phyloP scores from a whole-genome alignment of 345 rosid species.

The Rhizophora mangle region DNA sequence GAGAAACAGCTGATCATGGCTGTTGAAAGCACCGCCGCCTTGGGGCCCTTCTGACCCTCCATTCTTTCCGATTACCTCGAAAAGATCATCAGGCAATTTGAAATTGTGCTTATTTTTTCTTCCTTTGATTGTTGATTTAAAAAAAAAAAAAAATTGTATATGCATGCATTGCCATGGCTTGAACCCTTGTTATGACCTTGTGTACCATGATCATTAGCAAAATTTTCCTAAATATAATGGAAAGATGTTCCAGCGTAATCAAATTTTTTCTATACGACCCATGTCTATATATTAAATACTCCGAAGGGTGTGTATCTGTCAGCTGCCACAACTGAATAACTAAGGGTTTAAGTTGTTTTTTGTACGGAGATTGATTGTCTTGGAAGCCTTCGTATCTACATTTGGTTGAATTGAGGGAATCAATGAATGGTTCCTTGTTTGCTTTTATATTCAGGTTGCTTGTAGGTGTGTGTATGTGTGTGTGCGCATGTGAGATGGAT shows the following conservation, averaged over 20 bases:
- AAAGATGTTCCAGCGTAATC: too few relatives aligned
- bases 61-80: conserved; percentile 79
- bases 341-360: too few relatives aligned
- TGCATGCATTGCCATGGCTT: too few relatives aligned
- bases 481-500: not conserved
- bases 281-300: too few relatives aligned
- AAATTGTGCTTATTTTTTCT: not conserved
- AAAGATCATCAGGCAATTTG: conserved; percentile 68
- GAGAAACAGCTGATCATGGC: conserved; percentile 83
- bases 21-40: conserved; percentile 85
- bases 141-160: not conserved
- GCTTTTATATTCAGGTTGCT: conserved; percentile 43
- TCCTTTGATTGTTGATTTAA: not conserved
- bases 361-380: too few relatives aligned
- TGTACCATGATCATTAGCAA: too few relatives aligned
- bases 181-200: too few relatives aligned
- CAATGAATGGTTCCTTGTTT: not conserved
- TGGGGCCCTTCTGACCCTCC: conserved; percentile 83
- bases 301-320: conserved; percentile 4
- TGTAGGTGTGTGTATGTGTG: not conserved
- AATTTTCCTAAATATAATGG: too few relatives aligned
- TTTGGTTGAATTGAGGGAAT: not conserved
- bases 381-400: too few relatives aligned
- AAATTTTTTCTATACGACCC: too few relatives aligned
- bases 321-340: conserved; percentile 18